phyloP scores from a whole-genome alignment of 2,329 filamentous ascomycete genomes.

The Botrytis porri region DNA sequence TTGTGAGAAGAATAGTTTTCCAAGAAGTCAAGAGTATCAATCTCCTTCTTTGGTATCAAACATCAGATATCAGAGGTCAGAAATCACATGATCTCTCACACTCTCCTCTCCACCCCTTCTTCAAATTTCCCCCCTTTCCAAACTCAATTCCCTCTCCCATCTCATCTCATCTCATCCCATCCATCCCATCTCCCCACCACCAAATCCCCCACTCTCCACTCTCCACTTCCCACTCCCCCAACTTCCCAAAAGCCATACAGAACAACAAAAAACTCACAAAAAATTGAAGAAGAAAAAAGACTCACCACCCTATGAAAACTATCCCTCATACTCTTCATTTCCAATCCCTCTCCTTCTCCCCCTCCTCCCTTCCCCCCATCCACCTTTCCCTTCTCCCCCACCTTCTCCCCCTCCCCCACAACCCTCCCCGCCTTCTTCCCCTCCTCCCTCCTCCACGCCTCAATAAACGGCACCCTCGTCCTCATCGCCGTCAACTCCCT shows the following conservation, averaged over 20 bases:
- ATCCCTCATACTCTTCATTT: slow-evolving; percentile 59
- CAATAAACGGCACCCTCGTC: slow-evolving; percentile 66
- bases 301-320: slow-evolving; percentile 62
- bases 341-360: slow-evolving; percentile 14
- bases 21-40: too few relatives aligned
- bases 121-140: not conserved
- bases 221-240: too few relatives aligned
- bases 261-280: too few relatives aligned
- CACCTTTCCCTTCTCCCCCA: slow-evolving; percentile 28
- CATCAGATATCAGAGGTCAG: not conserved
- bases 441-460: slow-evolving; percentile 57
- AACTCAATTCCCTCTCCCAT: not conserved
- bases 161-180: not conserved
- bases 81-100: not conserved
- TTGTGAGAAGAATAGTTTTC: fast-evolving
- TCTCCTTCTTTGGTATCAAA: not conserved
- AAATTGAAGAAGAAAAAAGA: slow-evolving; percentile 21
- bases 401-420: slow-evolving; percentile 62
- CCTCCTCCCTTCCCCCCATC: slow-evolving; percentile 11
- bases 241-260: too few relatives aligned
- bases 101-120: not conserved
- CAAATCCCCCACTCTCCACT: too few relatives aligned
- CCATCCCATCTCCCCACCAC: too few relatives aligned
- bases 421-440: slow-evolving; percentile 49
- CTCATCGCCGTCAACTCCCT: slow-evolving; percentile 56